phyloP scores from a whole-genome alignment of 495 filamentous ascomycete genomes.

The Podospora comata region DNA sequence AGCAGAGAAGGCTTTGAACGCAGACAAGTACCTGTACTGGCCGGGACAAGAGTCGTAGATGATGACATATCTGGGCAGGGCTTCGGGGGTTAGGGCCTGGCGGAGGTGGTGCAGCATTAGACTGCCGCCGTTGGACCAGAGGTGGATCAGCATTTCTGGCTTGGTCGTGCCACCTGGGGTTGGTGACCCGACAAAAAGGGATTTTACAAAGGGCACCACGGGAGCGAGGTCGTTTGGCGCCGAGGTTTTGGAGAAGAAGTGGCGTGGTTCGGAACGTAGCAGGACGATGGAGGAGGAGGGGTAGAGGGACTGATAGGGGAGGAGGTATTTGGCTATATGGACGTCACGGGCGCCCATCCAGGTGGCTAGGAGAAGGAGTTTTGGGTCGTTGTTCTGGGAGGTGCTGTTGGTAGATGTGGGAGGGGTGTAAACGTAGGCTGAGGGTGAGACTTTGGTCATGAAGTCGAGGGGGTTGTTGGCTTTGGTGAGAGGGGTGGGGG shows the following conservation, averaged over 20 bases:
- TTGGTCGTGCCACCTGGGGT: background rate
- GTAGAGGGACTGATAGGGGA: slow-evolving; percentile 39
- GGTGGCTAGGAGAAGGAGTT: slow-evolving; percentile 42
- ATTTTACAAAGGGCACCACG: slow-evolving; percentile 24
- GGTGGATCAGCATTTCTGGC: slow-evolving; percentile 40
- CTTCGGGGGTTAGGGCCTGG: slow-evolving; percentile 23
- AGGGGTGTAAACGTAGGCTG: slow-evolving; percentile 39
- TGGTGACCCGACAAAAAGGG: slow-evolving; percentile 13
- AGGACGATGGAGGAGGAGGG: slow-evolving; percentile 42
- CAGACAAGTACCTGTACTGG: slow-evolving; percentile 26
- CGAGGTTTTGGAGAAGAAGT: slow-evolving; percentile 26
- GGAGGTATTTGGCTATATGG: slow-evolving; percentile 48
- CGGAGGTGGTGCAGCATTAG: slow-evolving; percentile 12
- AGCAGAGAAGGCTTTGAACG: slow-evolving; percentile 30
- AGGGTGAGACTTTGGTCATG: slow-evolving; percentile 39
- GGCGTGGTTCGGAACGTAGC: slow-evolving; percentile 33
- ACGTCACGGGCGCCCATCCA: slow-evolving; percentile 47
- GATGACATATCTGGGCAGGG: slow-evolving; percentile 32
- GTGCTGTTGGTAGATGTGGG: background rate
- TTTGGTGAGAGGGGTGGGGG: background rate
- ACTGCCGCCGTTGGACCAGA: slow-evolving; percentile 48
- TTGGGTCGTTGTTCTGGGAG: slow-evolving; percentile 16
- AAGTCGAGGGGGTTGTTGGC: slow-evolving; percentile 27
- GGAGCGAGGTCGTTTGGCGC: slow-evolving; percentile 16
- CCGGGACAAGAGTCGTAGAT: slow-evolving; percentile 45